Evolutionary conservation across 768 basidiomycete species (phyloP).

Genomic region (Rhodotorula paludigena): DNA sequence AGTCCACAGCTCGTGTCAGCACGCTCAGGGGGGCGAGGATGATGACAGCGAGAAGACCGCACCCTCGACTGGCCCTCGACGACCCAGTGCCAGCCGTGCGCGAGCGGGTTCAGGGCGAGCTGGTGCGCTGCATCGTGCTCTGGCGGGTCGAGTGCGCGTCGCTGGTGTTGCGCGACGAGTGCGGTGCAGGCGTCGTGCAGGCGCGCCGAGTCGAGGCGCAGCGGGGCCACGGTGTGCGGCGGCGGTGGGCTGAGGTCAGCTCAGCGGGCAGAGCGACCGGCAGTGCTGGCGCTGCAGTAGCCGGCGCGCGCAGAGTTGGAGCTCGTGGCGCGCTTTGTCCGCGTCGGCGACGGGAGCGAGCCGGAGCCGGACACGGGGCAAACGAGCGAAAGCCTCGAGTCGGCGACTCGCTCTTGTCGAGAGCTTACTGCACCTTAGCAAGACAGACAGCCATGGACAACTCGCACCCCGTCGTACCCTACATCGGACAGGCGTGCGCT

Average conservation of each 20-base stretch:
- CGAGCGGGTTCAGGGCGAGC: neutral
- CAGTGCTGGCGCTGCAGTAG: too few relatives aligned
- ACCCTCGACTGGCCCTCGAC: neutral
- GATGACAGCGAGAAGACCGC: neutral
- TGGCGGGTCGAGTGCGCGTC: neutral
- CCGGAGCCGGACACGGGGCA: too few relatives aligned
- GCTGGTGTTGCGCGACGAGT: neutral
- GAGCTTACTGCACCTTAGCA: neutral
- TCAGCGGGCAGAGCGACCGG: too few relatives aligned
- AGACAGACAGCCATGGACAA: conserved; percentile 13
- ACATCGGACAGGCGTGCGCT: conserved; percentile 34
- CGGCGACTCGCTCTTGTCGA: neutral
- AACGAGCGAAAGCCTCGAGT: too few relatives aligned
- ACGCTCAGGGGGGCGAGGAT: neutral
- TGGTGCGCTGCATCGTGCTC: neutral
- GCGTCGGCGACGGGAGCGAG: too few relatives aligned
- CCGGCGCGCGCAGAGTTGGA: neutral
- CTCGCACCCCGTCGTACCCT: conserved; percentile 30
- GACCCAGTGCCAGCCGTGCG: neutral
- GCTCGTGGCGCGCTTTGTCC: too few relatives aligned
- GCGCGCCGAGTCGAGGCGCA: too few relatives aligned
- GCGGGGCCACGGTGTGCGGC: too few relatives aligned
- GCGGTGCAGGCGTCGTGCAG: too few relatives aligned
- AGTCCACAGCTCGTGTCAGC: neutral
- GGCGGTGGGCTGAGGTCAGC: too few relatives aligned